Evolutionary conservation across 2,329 filamentous ascomycete species (phyloP).

Genomic region (Trichoderma simmonsii): DNA sequence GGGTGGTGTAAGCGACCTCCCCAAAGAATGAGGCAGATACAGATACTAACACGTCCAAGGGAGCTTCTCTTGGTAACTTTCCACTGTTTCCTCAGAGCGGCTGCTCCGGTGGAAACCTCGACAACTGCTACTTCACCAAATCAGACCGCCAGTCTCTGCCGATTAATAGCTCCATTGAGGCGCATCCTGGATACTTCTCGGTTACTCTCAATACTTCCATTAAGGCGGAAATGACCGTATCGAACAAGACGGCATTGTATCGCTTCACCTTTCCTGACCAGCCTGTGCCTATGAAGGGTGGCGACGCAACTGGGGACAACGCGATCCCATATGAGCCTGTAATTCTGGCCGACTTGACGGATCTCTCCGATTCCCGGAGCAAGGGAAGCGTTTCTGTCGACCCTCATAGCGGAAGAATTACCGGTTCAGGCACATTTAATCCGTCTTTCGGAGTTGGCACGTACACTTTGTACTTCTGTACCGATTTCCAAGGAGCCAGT

Average conservation of each 20-base stretch:
- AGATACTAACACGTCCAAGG: conserved; percentile 18
- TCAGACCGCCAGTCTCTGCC: conserved; percentile 45
- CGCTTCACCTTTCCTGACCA: conserved; percentile 53
- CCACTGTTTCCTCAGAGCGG: conserved; percentile 48
- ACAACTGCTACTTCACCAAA: conserved; percentile 51
- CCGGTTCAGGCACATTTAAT: conserved; percentile 54
- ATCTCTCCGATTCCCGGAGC: conserved; percentile 41
- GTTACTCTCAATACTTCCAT: conserved; percentile 55
- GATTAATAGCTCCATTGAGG: conserved; percentile 47
- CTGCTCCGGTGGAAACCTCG: conserved; percentile 43
- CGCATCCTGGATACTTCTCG: conserved; percentile 59
- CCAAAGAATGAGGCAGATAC: too few relatives aligned
- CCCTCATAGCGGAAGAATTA: conserved; percentile 50
- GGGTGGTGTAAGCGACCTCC: conserved; percentile 29
- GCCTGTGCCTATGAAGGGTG: conserved; percentile 21
- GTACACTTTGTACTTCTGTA: conserved; percentile 58
- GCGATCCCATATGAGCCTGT: conserved; percentile 40
- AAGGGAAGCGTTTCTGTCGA: conserved; percentile 31
- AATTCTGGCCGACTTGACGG: conserved; percentile 57
- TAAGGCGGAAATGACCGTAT: conserved; percentile 58
- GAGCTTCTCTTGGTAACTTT: conserved; percentile 51
- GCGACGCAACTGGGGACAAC: neutral
- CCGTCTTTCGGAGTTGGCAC: conserved; percentile 60
- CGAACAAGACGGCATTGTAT: conserved; percentile 59
- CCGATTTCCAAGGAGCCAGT: conserved; percentile 52